Base-by-base conservation (phyloP, 306 rosid species). In the Malus domestica region DNA sequence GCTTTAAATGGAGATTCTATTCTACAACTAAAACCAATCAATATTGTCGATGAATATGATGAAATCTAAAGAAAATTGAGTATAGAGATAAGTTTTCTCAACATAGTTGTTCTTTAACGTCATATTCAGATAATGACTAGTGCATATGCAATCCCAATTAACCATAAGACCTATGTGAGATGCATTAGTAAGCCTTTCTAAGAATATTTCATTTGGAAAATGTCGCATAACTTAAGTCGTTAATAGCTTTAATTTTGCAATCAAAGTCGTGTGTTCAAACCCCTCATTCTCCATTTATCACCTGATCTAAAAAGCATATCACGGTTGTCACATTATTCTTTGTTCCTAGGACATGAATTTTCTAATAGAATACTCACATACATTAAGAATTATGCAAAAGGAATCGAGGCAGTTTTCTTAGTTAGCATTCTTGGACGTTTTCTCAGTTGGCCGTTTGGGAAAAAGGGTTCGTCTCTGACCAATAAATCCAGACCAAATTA, bases 391-490 rank as follows among this genome's bases (percentile, higher is more conserved):
- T 55, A 65, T 66, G 72, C 63, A 59, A 57, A 76, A 82, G 62
- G 62, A n/a, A 22, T 58, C 13, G 22, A 58, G 23, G 13, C 70
- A 82, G 89, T 88, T 88, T 86, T 86, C 83, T 86, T 82, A 59
- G 88, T 80, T 85, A 76, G 74, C 54, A 40, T 75, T 73, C 75
- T 65, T 73, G 86, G 85, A 40, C 72, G 83, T 83, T 85, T 79
- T 55, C n/a, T 75, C 74, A 33, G 87, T 80, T 77, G 82, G 81
- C 32, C 81, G 89, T 85, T 82, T 64, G 30, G 44, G 61, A 49
- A 19, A 42, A 22, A 9, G 64, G 67, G 71, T 76, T 73, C 46
- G 58, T 63, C 52, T 29, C 8, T 10, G 23, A 71, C 16, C 57
- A 63, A 57, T 73, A 68, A 79, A 79, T 72, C 62, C 80, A 85